Evolutionary conservation across 768 basidiomycete genomes (phyloP).

Genomic region (Lanmaoa rubissima): DNA sequence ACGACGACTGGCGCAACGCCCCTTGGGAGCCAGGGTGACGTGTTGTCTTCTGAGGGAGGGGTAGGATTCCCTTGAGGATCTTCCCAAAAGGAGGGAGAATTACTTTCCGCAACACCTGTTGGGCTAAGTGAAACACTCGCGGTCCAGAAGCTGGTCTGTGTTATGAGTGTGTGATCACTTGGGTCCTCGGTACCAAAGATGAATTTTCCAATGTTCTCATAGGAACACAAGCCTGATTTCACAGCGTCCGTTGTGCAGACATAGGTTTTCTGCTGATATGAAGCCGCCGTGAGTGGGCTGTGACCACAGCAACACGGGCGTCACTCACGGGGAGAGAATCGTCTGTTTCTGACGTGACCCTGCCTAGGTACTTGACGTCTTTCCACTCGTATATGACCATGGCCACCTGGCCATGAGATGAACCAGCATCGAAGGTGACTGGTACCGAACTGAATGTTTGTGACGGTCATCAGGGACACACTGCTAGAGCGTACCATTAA

Average conservation of each 20-base stretch:
- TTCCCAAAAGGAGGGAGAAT: slow-evolving; percentile 49
- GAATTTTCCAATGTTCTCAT: slow-evolving; percentile 79
- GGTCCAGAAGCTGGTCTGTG: slow-evolving; percentile 87
- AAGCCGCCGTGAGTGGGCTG: slow-evolving; percentile 16
- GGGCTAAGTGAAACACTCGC: slow-evolving; percentile 66
- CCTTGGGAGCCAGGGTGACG: slow-evolving; percentile 49
- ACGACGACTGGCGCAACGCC: slow-evolving; percentile 10
- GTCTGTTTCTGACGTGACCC: slow-evolving; percentile 51
- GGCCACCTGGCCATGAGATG: slow-evolving; percentile 84
- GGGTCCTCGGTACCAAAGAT: slow-evolving; percentile 61
- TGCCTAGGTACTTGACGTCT: slow-evolving; percentile 83
- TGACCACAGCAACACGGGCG: slow-evolving; percentile 5
- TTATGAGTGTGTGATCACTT: slow-evolving; percentile 56
- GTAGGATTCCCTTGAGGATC: slow-evolving; percentile 60
- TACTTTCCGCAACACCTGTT: slow-evolving; percentile 13
- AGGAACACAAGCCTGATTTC: slow-evolving; percentile 64
- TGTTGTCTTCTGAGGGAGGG: slow-evolving; percentile 45
- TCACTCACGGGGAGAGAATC: slow-evolving; percentile 64
- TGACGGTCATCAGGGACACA: slow-evolving; percentile 7
- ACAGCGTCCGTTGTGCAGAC: slow-evolving; percentile 88
- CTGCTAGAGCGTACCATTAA: slow-evolving; percentile 61
- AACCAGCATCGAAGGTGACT: slow-evolving; percentile 71
- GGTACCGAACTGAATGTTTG: slow-evolving; percentile 21
- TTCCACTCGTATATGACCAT: slow-evolving; percentile 97
- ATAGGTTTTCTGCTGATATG: slow-evolving; percentile 77